Percentiles rank a stretch among this genome's conserved stretches.
phyloP scores from a whole-genome alignment of 177 flowering plant genomes.

The Tripterygium wilfordii region DNA sequence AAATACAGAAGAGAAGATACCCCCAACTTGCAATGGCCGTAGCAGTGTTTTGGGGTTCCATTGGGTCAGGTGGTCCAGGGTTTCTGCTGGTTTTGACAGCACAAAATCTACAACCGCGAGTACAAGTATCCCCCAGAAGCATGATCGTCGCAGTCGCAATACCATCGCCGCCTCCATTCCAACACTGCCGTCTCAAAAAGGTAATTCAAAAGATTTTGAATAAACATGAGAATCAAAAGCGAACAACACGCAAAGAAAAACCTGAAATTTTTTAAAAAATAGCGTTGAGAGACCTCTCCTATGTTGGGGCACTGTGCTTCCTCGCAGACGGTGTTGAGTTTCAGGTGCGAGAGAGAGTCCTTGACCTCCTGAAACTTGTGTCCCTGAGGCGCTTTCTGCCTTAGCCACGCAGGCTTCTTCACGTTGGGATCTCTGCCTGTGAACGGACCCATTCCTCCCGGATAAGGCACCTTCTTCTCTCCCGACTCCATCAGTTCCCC shows the following conservation, averaged over 20 bases:
- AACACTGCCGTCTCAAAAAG: constrained; percentile 51
- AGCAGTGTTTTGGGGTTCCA: constrained; percentile 89
- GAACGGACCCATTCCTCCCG: constrained; percentile 47
- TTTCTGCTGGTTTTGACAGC: constrained; percentile 91
- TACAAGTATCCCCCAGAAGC: constrained; percentile 92
- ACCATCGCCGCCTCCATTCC: constrained; percentile 95
- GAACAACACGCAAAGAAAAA: background rate
- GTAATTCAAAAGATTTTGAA: background rate
- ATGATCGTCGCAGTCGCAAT: constrained; percentile 90
- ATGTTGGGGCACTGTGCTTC: constrained; percentile 95
- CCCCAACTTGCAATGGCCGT: constrained; percentile 88
- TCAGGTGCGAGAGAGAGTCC: constrained; percentile 51
- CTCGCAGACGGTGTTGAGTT: constrained; percentile 82
- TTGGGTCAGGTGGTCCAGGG: constrained; percentile 84
- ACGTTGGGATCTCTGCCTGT: constrained; percentile 77
- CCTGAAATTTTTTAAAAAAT: background rate
- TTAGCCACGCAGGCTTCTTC: constrained; percentile 79
- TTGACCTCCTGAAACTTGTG: constrained; percentile 62
- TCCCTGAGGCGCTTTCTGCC: constrained; percentile 83
- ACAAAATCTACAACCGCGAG: constrained; percentile 95
- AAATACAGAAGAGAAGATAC: too few relatives aligned
- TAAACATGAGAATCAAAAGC: background rate
- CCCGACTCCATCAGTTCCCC: constrained; percentile 5
- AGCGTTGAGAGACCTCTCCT: constrained; percentile 44
- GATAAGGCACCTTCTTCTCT: constrained; percentile 10